Conservation (phyloP, 257 asterid genomes). For the Catharanthus roseus region DNA sequence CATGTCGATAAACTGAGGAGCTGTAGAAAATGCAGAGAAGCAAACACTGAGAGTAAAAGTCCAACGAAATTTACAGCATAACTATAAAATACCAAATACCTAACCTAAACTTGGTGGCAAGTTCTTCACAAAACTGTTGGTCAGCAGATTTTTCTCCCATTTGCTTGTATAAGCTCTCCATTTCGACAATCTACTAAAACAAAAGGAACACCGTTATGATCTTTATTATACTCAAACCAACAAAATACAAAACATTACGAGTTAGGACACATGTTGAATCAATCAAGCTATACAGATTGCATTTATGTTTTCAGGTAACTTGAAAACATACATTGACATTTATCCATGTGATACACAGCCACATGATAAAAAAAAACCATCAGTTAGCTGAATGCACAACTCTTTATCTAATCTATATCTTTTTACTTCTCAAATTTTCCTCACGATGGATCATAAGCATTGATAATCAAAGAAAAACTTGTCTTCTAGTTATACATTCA, state of each 20-base stretch:
- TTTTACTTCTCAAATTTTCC: background rate
- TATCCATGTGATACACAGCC: background rate
- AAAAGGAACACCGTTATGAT: slow-evolving; percentile 3
- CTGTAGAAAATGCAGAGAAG: slow-evolving; percentile 31
- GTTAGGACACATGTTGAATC: background rate
- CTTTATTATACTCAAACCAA: background rate
- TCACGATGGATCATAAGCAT: background rate
- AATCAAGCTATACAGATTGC: background rate
- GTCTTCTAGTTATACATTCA: background rate
- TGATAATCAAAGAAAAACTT: background rate
- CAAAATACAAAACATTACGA: background rate
- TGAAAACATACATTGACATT: background rate
- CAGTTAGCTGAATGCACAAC: background rate
- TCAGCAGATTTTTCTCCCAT: slow-evolving; percentile 28
- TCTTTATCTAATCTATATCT: background rate
- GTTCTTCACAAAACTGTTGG: slow-evolving; percentile 47
- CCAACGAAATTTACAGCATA: background rate
- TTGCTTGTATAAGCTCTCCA: slow-evolving; percentile 48
- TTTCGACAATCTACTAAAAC: slow-evolving; percentile 43
- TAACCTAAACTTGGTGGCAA: slow-evolving; percentile 72
- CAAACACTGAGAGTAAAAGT: background rate
- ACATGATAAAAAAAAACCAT: background rate
- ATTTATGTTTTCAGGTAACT: background rate
- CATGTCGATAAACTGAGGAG: slow-evolving; percentile 47
- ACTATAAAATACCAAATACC: background rate